phyloP scores from a whole-genome alignment of 805 yeast genomes.

The Wickerhamomyces strasburgensis region DNA sequence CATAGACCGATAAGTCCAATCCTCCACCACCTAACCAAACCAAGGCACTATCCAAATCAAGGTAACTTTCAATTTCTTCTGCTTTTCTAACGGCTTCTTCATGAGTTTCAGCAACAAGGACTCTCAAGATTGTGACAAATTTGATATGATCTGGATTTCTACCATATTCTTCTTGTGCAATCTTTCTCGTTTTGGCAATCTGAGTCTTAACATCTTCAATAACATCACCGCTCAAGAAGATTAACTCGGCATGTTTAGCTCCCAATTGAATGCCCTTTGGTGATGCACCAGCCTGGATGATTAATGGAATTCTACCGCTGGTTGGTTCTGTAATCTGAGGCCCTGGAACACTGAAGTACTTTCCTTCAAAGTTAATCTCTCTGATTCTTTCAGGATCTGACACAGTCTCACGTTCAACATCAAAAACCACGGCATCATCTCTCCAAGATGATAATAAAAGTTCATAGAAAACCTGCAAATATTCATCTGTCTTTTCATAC shows the following conservation, averaged over 20 bases:
- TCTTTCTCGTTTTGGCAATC: conserved; percentile 27
- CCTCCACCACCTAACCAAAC: conserved; percentile 46
- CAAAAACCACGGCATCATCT: conserved; percentile 34
- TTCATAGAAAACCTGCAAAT: conserved; percentile 37
- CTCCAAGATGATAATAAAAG: conserved; percentile 41
- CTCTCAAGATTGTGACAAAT: conserved; percentile 33
- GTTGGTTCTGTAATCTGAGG: conserved; percentile 41
- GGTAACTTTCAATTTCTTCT: conserved; percentile 29
- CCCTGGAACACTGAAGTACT: conserved; percentile 35
- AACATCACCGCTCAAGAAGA: conserved; percentile 33
- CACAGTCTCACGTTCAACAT: conserved; percentile 28
- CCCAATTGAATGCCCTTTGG: conserved; percentile 37
- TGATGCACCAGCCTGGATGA: conserved; percentile 44
- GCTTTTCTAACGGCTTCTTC: conserved; percentile 37
- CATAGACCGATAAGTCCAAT: conserved; percentile 35
- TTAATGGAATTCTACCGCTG: conserved; percentile 40
- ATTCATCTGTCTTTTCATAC: conserved; percentile 41
- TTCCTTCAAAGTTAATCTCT: conserved; percentile 38
- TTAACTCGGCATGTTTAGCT: conserved; percentile 41
- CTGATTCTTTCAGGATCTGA: conserved; percentile 38
- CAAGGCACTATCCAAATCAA: conserved; percentile 37
- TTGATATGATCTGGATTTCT: conserved; percentile 38
- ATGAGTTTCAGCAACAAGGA: conserved; percentile 34
- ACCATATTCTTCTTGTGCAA: conserved; percentile 31
- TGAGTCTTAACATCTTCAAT: conserved; percentile 30